phyloP scores from a whole-genome alignment of 805 yeast genomes.

The Candida chilensis region DNA sequence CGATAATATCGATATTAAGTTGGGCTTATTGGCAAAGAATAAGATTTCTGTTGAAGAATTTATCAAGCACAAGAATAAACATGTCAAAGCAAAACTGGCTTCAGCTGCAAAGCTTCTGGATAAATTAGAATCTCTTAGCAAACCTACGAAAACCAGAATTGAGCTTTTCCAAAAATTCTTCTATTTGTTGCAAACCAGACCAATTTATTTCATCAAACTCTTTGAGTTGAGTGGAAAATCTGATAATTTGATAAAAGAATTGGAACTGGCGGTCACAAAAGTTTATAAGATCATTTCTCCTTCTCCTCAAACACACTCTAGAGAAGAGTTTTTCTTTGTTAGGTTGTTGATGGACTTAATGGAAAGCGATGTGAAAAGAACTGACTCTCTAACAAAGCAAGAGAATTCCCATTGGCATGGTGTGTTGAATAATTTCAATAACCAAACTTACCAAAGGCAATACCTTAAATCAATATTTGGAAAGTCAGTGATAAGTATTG shows the following conservation, averaged over 20 bases:
- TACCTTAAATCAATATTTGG: slow-evolving; percentile 31
- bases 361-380: slow-evolving; percentile 25
- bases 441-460: slow-evolving; percentile 38
- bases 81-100: slow-evolving; percentile 12
- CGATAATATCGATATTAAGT: slow-evolving; percentile 69
- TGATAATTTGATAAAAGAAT: slow-evolving; percentile 6
- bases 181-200: slow-evolving; percentile 78
- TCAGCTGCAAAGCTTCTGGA: slow-evolving; percentile 13
- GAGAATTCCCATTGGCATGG: slow-evolving; percentile 34
- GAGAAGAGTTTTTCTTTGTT: slow-evolving; percentile 67
- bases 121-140: slow-evolving; percentile 13
- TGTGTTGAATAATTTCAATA: slow-evolving; percentile 30
- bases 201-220: slow-evolving; percentile 56
- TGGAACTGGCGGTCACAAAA: slow-evolving; percentile 12
- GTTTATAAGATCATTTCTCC: slow-evolving; percentile 22
- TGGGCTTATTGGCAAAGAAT: slow-evolving; percentile 70
- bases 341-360: slow-evolving; percentile 44
- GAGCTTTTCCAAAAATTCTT: slow-evolving; percentile 72
- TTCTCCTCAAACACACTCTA: slow-evolving; percentile 23
- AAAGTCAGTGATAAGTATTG: slow-evolving; percentile 21
- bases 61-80: slow-evolving; percentile 29
- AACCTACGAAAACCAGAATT: slow-evolving; percentile 38
- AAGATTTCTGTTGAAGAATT: slow-evolving; percentile 73
- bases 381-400: slow-evolving; percentile 20
- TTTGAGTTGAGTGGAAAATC: slow-evolving; percentile 16